Evolutionary conservation across 257 asterid genomes (phyloP).

Genomic region (Echites panduratus): DNA sequence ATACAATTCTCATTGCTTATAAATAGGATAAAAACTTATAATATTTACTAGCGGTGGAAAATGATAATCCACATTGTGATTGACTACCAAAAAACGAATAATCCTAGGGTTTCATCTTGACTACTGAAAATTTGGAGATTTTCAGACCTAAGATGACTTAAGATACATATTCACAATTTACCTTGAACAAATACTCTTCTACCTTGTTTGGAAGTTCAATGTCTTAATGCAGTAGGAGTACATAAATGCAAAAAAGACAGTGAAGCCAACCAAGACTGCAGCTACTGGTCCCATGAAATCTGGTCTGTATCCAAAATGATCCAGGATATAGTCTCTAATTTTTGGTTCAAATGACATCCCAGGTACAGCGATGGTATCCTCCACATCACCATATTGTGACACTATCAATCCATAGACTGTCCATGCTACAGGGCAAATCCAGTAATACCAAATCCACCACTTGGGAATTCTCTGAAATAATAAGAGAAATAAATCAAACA

Average conservation of each 20-base stretch:
- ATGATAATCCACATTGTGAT: not conserved
- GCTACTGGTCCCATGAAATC: conserved; percentile 51
- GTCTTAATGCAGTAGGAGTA: conserved; percentile 48
- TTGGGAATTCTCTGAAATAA: conserved; percentile 72
- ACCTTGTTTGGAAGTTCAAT: conserved; percentile 55
- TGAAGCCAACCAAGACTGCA: conserved; percentile 41
- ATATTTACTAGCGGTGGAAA: not conserved
- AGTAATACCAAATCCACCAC: conserved; percentile 97
- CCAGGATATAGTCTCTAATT: conserved; percentile 45
- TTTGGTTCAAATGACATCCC: conserved; percentile 40
- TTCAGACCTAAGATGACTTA: not conserved
- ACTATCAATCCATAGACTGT: conserved; percentile 78
- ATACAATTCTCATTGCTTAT: not conserved
- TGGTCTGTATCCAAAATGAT: conserved; percentile 52
- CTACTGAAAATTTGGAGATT: not conserved
- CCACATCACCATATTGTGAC: conserved; percentile 74
- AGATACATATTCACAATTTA: conserved; percentile 12
- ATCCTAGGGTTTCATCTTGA: not conserved
- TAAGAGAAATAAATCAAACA: not conserved
- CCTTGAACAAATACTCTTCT: not conserved
- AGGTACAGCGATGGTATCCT: conserved; percentile 31
- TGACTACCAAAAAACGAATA: not conserved
- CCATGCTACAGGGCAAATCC: conserved; percentile 96
- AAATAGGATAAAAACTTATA: not conserved
- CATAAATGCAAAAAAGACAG: conserved; percentile 50